Conservation (phyloP, 495 filamentous ascomycete species). For the Lophium mytilinum region DNA sequence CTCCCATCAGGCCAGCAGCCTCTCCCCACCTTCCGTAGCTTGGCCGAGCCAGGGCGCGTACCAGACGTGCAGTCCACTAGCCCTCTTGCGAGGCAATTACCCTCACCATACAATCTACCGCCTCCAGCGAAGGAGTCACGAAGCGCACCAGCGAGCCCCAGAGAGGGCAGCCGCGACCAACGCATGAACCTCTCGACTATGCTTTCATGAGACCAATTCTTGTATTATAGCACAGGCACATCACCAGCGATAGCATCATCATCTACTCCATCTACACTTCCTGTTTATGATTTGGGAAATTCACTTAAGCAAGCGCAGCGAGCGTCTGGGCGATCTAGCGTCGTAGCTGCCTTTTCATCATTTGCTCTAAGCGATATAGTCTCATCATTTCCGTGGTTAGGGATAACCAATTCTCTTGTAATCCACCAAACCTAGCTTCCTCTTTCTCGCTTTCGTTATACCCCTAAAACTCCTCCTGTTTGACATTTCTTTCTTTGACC, state of each 20-base stretch:
- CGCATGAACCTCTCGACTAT: slow-evolving; percentile 18
- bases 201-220: neutral
- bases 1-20: slow-evolving; percentile 8
- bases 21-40: slow-evolving; percentile 11
- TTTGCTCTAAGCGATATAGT: too few species aligned
- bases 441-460: too few species aligned
- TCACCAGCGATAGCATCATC: neutral
- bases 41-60: slow-evolving; percentile 15
- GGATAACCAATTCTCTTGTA: too few species aligned
- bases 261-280: too few species aligned
- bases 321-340: too few species aligned
- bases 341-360: too few species aligned
- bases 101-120: slow-evolving; percentile 12
- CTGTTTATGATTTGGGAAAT: too few species aligned
- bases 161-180: slow-evolving; percentile 7
- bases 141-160: slow-evolving; percentile 17
- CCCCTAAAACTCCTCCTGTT: too few species aligned
- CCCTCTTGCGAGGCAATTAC: slow-evolving; percentile 17
- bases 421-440: too few species aligned
- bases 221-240: neutral
- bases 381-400: too few species aligned
- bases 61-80: slow-evolving; percentile 4
- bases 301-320: too few species aligned
- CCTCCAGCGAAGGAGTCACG: slow-evolving; percentile 5
- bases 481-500: too few species aligned